phyloP scores from a whole-genome alignment of 2,329 filamentous ascomycete species.

The Epichloe scottii region DNA sequence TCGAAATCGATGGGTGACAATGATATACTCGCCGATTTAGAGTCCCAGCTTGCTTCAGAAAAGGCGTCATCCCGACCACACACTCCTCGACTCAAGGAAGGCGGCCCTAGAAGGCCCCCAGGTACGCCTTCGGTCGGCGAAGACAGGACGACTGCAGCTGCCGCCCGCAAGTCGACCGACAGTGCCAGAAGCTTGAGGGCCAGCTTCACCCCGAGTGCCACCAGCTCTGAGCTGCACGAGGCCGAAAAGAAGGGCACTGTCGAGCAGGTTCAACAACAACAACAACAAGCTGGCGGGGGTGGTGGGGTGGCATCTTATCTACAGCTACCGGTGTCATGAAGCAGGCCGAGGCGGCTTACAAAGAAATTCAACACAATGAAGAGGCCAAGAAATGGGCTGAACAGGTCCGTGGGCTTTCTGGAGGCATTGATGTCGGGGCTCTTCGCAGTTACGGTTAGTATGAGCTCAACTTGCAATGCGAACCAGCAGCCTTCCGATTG shows the following conservation, averaged over 20 bases:
- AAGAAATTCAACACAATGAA: conserved; percentile 91
- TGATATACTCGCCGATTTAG: conserved; percentile 79
- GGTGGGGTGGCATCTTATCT: conserved; percentile 80
- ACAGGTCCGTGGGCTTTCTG: conserved; percentile 59
- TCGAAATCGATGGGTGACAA: conserved; percentile 42
- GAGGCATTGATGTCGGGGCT: conserved; percentile 55
- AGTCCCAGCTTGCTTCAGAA: conserved; percentile 56
- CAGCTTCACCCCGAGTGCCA: conserved; percentile 57
- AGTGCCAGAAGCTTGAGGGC: conserved; percentile 60
- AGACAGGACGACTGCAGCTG: conserved; percentile 37
- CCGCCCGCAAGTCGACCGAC: conserved; percentile 61
- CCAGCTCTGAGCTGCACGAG: conserved; percentile 49
- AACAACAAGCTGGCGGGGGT: conserved; percentile 50
- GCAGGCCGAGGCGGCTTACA: conserved; percentile 84
- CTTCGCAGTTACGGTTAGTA: conserved; percentile 38
- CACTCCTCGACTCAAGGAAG: conserved; percentile 61
- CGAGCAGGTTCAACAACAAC: conserved; percentile 28
- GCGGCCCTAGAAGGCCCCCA: conserved; percentile 30
- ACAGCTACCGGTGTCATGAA: conserved; percentile 80
- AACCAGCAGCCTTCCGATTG: background rate
- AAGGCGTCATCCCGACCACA: conserved; percentile 64
- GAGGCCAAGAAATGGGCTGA: conserved; percentile 95
- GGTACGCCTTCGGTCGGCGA: conserved; percentile 46
- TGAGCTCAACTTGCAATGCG: background rate
- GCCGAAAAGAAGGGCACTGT: conserved; percentile 37